Evolutionary conservation across 331 rosid species (phyloP).

Genomic region (Malus hybrid): DNA sequence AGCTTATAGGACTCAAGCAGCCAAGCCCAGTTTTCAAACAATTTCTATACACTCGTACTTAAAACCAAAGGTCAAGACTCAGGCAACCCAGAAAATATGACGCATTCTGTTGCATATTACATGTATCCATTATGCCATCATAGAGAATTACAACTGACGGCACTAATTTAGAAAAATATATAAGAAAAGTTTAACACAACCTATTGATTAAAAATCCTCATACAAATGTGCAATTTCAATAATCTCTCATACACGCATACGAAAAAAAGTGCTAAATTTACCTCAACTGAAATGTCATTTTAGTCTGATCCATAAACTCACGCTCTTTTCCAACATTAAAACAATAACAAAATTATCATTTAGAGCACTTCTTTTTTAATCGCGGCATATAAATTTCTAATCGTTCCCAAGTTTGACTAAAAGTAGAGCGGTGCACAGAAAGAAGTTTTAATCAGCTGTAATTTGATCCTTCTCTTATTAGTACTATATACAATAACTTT

Average conservation of each 20-base stretch:
- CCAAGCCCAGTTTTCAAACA: conserved; percentile 1
- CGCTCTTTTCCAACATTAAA: neutral
- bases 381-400: no score
- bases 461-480: neutral
- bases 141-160: neutral
- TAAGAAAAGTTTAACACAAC: neutral
- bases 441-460: neutral
- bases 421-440: neutral
- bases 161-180: neutral
- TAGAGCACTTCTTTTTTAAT: neutral
- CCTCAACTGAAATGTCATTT: neutral
- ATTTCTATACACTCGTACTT: neutral
- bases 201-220: neutral
- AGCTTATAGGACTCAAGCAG: neutral
- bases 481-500: no score
- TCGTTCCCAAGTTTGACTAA: neutral
- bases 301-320: neutral
- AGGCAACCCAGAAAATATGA: neutral
- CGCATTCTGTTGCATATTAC: neutral
- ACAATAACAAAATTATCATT: neutral
- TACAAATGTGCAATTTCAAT: neutral
- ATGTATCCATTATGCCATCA: neutral
- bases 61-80: neutral
- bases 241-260: neutral
- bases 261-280: neutral